These are phyloP conservation scores for Huiozyma sinensis DNA, from an alignment of 805 yeast species.

Conservation along the genomic window DNA sequence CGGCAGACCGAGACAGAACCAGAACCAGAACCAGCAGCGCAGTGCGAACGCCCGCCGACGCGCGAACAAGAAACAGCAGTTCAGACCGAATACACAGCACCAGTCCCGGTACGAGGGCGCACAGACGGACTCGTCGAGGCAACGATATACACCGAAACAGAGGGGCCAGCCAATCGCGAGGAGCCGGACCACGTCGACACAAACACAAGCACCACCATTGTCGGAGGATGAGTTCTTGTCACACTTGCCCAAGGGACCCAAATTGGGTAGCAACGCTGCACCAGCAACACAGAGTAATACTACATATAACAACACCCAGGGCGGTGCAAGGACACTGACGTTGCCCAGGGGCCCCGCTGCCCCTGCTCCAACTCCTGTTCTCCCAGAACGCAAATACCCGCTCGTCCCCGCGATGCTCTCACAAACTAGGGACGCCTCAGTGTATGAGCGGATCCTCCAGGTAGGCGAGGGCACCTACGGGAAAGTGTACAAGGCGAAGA, in stretches of 20 bases:
- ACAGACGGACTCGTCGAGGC: neutral
- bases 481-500: conserved; percentile 43
- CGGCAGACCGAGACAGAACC: no score
- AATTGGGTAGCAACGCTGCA: neutral
- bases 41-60: no score
- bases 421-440: conserved; percentile 9
- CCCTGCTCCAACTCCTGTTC: conserved; percentile 2
- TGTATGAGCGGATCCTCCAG: conserved; percentile 65
- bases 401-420: neutral
- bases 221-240: no score
- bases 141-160: neutral
- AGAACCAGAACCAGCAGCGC: no score
- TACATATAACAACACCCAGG: neutral
- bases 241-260: neutral
- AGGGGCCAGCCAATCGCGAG: neutral
- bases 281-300: neutral
- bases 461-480: conserved; percentile 99
- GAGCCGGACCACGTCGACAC: no score
- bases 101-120: neutral
- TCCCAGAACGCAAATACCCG: conserved; percentile 1
- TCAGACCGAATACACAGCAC: no score
- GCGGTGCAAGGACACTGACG: no score
- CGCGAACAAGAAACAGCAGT: no score
- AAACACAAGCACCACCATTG: no score
- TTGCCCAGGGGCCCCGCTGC: neutral